phyloP scores from a whole-genome alignment of 176 grass and related monocot species.

The Chloris gayana region DNA sequence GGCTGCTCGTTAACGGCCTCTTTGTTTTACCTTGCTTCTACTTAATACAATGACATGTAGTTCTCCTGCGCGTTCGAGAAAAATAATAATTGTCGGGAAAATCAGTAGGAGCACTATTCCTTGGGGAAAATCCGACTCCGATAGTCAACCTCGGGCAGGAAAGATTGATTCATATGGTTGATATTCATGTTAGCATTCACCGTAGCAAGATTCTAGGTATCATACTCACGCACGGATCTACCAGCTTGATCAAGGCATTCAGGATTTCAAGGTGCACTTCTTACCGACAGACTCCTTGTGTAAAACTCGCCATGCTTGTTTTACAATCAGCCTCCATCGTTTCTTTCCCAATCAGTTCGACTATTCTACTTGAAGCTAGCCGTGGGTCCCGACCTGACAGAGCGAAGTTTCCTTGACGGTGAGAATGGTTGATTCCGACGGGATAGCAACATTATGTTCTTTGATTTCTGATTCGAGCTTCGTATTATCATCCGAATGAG shows the following conservation, averaged over 20 bases:
- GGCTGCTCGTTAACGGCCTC: too few relatives aligned
- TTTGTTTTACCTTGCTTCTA: too few relatives aligned
- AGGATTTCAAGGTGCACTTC: constrained; percentile 70
- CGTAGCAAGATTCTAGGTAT: constrained; percentile 24
- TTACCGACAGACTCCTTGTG: constrained; percentile 67
- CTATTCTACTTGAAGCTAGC: constrained; percentile 58
- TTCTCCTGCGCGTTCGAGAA: too few relatives aligned
- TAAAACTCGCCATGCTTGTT: constrained; percentile 32
- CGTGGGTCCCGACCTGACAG: constrained; percentile 50
- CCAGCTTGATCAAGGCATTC: constrained; percentile 44
- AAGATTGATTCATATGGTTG: constrained; percentile 45
- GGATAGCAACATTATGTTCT: constrained; percentile 58
- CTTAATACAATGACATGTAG: too few relatives aligned
- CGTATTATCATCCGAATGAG: constrained; percentile 57
- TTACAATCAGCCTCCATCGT: constrained; percentile 46
- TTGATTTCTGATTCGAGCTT: constrained; percentile 68
- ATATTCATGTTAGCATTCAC: constrained; percentile 46
- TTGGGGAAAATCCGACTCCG: constrained; percentile 59
- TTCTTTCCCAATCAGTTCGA: constrained; percentile 48
- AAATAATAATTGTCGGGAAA: constrained; percentile 33
- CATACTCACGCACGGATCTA: too few relatives aligned
- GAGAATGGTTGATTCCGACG: constrained; percentile 46
- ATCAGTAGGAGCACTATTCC: constrained; percentile 43
- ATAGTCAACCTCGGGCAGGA: constrained; percentile 46
- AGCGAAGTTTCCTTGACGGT: constrained; percentile 45